Percentiles rank a stretch among this genome's conserved stretches.
phyloP scores from a whole-genome alignment of 495 filamentous ascomycete genomes.

The Hapsidospora chrysogenum region DNA sequence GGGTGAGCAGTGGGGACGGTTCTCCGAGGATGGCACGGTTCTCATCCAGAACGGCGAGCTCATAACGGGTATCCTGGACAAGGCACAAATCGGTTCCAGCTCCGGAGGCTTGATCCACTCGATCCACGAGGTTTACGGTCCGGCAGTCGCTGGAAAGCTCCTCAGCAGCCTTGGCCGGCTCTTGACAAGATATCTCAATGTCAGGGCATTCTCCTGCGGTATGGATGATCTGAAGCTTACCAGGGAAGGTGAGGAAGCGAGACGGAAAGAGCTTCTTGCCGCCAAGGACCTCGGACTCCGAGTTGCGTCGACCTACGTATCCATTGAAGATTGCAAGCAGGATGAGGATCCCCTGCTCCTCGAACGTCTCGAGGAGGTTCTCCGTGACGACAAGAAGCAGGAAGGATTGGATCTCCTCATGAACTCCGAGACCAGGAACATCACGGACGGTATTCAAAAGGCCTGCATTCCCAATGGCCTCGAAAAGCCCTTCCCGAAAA shows the following conservation, averaged over 20 bases:
- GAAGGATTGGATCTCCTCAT: constrained; percentile 71
- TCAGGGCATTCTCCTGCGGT: constrained; percentile 90
- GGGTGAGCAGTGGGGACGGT: constrained; percentile 52
- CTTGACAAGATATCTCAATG: constrained; percentile 75
- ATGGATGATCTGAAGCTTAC: constrained; percentile 93
- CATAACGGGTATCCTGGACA: constrained; percentile 84
- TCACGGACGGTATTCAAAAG: constrained; percentile 66
- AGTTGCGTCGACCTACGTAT: constrained; percentile 81
- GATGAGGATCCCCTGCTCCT: constrained; percentile 50
- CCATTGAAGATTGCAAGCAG: constrained; percentile 47
- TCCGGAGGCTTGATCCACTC: constrained; percentile 81
- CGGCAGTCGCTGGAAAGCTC: constrained; percentile 64
- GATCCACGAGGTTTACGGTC: constrained; percentile 86
- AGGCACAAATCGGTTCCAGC: constrained; percentile 80
- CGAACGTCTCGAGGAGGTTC: constrained; percentile 69
- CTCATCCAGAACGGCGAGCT: constrained; percentile 77
- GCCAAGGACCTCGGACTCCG: constrained; percentile 62
- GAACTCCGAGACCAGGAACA: constrained; percentile 47
- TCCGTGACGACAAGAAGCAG: constrained; percentile 82
- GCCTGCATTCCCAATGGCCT: constrained; percentile 68
- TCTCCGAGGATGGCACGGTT: constrained; percentile 53
- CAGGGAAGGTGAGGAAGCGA: constrained; percentile 52
- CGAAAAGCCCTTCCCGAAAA: constrained; percentile 82
- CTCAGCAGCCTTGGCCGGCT: constrained; percentile 81
- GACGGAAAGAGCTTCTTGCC: constrained; percentile 50